Base-by-base conservation (phyloP, 1,284 basidiomycete species). In the Rhodotorula sp. region DNA sequence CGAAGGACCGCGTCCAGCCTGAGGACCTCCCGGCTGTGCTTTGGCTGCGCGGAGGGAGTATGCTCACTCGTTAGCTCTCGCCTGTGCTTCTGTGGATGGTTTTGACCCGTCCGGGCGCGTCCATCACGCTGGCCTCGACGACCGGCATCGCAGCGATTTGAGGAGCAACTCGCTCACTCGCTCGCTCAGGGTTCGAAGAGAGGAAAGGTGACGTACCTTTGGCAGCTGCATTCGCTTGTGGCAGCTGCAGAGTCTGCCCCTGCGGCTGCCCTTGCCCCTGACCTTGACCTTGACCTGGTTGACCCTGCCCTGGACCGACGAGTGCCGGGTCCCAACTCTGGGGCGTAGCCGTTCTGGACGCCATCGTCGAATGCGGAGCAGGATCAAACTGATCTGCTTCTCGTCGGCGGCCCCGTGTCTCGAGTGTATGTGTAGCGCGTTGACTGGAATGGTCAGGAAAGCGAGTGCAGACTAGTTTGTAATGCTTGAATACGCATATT, bases 281-380 rank as follows among this genome's bases (percentile, higher is more conserved):
- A 17, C 26, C 26, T 17, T n/a, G 53, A 14, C 17, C 42, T 45
- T 53, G 33, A 20, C 29, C 45, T 46, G 44, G 29, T 26, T 51
- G 60, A 6, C 37, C 37, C 8, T 22, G 33, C 18, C 22, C 22
- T 18, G 18, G 22, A 20, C 10, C 24, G 57, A 15, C 24, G 24
- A 20, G 29, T 37, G 37, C 37, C 58, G 44, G 22, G 44, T 44
- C 33, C 63, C 56, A 59, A n/a, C 48, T 48, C 63, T 65, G 63
- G 3, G 56, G 63, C 26, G 48, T 65, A 18, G 56, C 56, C 0
- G 63, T 59, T 18, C 56, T 46, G 46, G 59, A 46, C 6, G 55
- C 55, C 55, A 56, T 37, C 17, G 30, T 33, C 7, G 20, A 8
- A 10, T 10, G 24, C 4, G 7, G 55, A 22, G 55, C 37, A 30